Base-by-base conservation (phyloP, 257 asterid genomes). In the Knoxia roxburghii region DNA sequence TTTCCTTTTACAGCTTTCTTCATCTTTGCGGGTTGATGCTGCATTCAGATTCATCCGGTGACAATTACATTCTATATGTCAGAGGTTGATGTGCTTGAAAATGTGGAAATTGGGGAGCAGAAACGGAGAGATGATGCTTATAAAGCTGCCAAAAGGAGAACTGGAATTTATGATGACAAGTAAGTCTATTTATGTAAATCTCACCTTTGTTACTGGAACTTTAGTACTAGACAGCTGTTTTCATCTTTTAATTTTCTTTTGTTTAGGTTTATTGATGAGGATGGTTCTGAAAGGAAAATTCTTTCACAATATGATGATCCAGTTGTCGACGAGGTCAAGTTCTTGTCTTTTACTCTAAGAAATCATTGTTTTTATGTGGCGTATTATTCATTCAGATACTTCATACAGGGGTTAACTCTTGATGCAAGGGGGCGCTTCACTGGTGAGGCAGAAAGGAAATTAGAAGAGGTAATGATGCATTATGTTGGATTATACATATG, bases 31-130 rank as follows among this genome's bases (percentile, higher is more conserved):
- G 75, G 78, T 88, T 84, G n/a, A 61, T 81, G 77, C 84, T 88
- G 92, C 88, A 81, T 87, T 87, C 95, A 85, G 95, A 93, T 90
- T 86, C 87, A 89, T 86, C 78, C 82, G 95, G 92, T 93, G 95
- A 80, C 80, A 75, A 57, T 84, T 90, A 80, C 79, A 70, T 84
- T 88, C 83, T 93, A 82, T 88, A 81, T 85, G 75, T 82, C 99
- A 93, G 99, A 90, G 91, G 79, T 82, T 84, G 99, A 94, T 85
- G 81, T 80, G 83, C 97, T 94, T 73, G 99, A 94, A 79, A 94
- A 94, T 83, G 89, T 90, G 80, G 99, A 94, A 83, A 87, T 94
- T 72, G 99, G 99, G 71, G 96, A 94, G 81, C 99, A 94, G 64
- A 90, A 84, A 82, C 80, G 78, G 74, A 84, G 99, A 85, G 78